Percentiles rank a stretch among this genome's conserved stretches.
Conservation (phyloP, 768 basidiomycete species). For the Mycena haematopus region DNA sequence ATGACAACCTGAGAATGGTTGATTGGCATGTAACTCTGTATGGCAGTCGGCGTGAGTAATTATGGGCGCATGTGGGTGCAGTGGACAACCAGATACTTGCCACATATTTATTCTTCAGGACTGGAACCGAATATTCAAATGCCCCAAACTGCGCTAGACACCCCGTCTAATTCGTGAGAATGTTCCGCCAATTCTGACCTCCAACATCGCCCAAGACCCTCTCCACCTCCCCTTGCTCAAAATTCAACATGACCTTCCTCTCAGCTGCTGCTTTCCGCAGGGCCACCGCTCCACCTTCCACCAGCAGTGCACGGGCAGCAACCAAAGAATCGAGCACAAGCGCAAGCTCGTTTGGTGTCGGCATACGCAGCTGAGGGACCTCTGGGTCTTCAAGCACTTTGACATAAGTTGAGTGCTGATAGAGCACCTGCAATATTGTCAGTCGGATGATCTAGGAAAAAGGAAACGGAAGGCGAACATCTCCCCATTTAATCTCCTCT, state of each 20-base stretch:
- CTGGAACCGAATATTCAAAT: too few species aligned
- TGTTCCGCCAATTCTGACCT: slow-evolving; percentile 68
- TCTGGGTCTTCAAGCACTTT: slow-evolving; percentile 68
- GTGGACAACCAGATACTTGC: too few species aligned
- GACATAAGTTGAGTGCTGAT: slow-evolving; percentile 78
- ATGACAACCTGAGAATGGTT: too few species aligned
- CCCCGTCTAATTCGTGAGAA: slow-evolving; percentile 40
- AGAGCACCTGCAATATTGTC: slow-evolving; percentile 57
- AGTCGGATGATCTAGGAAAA: slow-evolving; percentile 4
- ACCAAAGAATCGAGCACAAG: slow-evolving; percentile 78
- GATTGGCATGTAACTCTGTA: too few species aligned
- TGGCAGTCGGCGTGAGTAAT: too few species aligned
- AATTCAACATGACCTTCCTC: slow-evolving; percentile 76
- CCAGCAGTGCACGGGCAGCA: slow-evolving; percentile 76
- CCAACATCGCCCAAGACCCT: slow-evolving; percentile 85
- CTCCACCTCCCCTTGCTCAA: slow-evolving; percentile 87
- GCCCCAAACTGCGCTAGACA: too few species aligned
- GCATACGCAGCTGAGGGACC: slow-evolving; percentile 45
- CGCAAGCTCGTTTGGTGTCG: slow-evolving; percentile 66
- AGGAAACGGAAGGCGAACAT: slow-evolving; percentile 51
- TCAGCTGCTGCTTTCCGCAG: slow-evolving; percentile 67
- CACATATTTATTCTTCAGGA: too few species aligned
- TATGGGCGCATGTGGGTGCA: too few species aligned
- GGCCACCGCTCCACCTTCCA: slow-evolving; percentile 66
- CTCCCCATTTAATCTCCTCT: slow-evolving; percentile 86